Percentiles rank a stretch among this genome's conserved stretches.
These are phyloP conservation scores for Aurantiochytrium sp. DNA, from an alignment of 108 stramenopile species.

Conservation along the genomic window DNA sequence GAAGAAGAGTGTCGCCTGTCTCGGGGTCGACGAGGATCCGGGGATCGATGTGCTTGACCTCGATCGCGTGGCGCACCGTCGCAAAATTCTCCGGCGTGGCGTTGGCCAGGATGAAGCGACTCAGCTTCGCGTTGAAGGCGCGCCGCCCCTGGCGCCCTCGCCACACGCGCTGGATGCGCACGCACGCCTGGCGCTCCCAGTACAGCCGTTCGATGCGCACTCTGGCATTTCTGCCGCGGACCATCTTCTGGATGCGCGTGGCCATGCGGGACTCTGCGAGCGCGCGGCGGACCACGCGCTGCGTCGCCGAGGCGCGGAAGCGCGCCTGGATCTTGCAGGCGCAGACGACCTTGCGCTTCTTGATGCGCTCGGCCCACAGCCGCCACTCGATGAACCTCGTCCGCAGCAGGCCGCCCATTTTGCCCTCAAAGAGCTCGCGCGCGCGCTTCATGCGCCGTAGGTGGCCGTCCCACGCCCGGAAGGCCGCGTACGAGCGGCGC, in stretches of 20 bases:
- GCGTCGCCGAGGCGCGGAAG: neutral
- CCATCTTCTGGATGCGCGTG: neutral
- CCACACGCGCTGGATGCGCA: slow-evolving; percentile 23
- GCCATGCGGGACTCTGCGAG: neutral
- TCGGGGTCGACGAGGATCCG: neutral
- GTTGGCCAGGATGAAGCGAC: neutral
- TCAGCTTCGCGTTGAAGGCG: neutral
- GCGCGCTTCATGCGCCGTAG: neutral
- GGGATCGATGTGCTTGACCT: slow-evolving; percentile 24
- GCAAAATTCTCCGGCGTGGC: neutral
- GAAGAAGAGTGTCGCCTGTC: neutral
- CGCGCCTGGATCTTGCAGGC: neutral
- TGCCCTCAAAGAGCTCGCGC: neutral
- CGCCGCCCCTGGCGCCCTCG: neutral
- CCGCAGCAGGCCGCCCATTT: neutral
- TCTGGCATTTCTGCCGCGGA: neutral
- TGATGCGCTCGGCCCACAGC: neutral
- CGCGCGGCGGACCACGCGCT: neutral
- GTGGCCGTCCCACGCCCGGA: neutral
- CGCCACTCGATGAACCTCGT: neutral
- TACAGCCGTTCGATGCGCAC: neutral
- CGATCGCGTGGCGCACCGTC: neutral
- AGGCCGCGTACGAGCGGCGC: neutral
- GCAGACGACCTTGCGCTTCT: neutral
- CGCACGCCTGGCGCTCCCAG: neutral